A percentile compares a stretch with the other conserved stretches of the same genome.
Conservation (phyloP, 2,329 filamentous ascomycete species). For the Fusarium ramigenum region DNA sequence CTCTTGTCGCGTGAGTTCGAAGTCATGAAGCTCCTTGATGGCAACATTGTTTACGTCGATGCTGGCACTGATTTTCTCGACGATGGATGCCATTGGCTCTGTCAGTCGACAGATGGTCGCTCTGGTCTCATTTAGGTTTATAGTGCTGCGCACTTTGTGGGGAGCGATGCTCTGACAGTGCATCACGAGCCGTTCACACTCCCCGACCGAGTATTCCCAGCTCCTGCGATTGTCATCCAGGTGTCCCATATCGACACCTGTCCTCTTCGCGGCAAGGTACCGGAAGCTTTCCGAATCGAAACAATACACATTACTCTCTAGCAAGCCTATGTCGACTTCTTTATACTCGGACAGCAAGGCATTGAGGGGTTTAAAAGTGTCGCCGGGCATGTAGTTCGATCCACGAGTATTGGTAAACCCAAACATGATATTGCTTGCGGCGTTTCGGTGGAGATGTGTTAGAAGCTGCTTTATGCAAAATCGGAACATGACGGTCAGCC, state of each 20-base stretch:
- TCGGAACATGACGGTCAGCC: not conserved
- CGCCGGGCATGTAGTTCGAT: not conserved
- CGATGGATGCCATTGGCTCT: not conserved
- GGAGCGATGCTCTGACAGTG: not conserved
- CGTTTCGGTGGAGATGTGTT: not conserved
- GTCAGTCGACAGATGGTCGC: not conserved
- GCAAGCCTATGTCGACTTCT: not conserved
- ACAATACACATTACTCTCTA: not conserved
- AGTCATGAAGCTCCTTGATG: not conserved
- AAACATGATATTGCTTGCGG: not conserved
- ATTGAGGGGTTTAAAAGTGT: not conserved
- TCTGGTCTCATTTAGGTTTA: not conserved
- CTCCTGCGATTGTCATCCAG: not conserved
- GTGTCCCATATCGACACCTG: not conserved
- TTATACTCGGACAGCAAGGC: not conserved
- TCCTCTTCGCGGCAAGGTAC: not conserved
- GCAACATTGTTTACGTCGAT: not conserved
- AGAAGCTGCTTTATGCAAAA: not conserved
- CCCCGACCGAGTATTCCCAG: not conserved
- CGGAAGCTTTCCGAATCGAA: not conserved
- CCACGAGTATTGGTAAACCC: not conserved
- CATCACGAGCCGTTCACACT: not conserved
- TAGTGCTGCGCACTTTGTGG: not conserved
- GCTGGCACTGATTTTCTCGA: not conserved
- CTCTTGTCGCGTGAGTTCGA: not conserved